Evolutionary conservation across 148 eudicot genomes (phyloP).

Genomic region (Cornus kousa): DNA sequence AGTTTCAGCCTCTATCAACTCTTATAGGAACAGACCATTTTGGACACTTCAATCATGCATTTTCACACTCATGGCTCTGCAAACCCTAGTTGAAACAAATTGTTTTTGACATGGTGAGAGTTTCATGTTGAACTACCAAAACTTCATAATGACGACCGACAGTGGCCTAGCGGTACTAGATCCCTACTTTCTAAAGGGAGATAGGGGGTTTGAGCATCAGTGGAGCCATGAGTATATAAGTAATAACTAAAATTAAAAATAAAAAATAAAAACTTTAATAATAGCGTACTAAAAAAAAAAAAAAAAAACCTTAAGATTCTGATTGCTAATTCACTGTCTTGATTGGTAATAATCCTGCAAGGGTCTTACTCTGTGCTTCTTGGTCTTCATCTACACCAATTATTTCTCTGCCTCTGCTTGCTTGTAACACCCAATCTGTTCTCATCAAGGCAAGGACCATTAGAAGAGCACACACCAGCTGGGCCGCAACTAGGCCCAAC

Average conservation of each 20-base stretch:
- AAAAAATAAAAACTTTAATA: background rate
- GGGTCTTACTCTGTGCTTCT: conserved; percentile 12
- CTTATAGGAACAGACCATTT: too few species aligned
- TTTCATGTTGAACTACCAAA: background rate
- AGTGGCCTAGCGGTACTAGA: too few species aligned
- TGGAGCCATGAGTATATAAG: too few species aligned
- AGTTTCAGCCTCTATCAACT: too few species aligned
- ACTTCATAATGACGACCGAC: background rate
- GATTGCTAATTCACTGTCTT: background rate
- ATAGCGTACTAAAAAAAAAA: background rate
- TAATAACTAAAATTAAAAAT: too few species aligned
- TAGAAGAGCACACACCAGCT: conserved; percentile 13
- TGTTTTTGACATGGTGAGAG: background rate
- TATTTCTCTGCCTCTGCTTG: conserved; percentile 15
- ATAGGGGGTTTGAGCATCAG: too few species aligned
- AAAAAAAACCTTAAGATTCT: background rate
- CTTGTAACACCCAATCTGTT: conserved; percentile 26
- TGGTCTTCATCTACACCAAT: conserved; percentile 16
- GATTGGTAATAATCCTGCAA: background rate
- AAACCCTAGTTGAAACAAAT: too few species aligned
- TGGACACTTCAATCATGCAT: too few species aligned
- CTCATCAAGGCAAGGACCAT: conserved; percentile 16
- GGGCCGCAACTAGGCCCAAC: conserved; percentile 23
- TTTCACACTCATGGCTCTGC: background rate
- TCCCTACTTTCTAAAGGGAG: too few species aligned